phyloP scores from a whole-genome alignment of 1,284 basidiomycete species.

The Tetrapyrgos nigripes region DNA sequence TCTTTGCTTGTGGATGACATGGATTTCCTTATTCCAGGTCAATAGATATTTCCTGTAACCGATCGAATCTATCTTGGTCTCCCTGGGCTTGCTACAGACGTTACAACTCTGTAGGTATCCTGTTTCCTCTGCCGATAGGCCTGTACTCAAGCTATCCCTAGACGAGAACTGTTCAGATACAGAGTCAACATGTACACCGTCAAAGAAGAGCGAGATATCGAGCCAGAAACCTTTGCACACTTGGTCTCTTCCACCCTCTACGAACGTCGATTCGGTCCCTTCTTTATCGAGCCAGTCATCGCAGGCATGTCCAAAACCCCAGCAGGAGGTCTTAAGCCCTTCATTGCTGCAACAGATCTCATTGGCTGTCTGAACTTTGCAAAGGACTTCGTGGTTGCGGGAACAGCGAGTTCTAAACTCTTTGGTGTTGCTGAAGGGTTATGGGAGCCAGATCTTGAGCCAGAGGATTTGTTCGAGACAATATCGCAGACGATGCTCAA shows the following conservation, averaged over 20 bases:
- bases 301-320: constrained; percentile 88
- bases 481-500: constrained; percentile 97
- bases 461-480: constrained; percentile 98
- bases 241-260: constrained; percentile 98
- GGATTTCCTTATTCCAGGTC: constrained; percentile 37
- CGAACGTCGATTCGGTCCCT: constrained; percentile 95
- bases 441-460: constrained; percentile 97
- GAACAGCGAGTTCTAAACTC: constrained; percentile 92
- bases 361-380: constrained; percentile 97
- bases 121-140: constrained; percentile 5
- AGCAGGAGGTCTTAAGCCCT: constrained; percentile 81
- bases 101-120: constrained; percentile 81
- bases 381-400: constrained; percentile 97
- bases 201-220: constrained; percentile 98
- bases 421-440: constrained; percentile 98
- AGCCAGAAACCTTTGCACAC: constrained; percentile 96
- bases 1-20: neutral
- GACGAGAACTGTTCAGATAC: constrained; percentile 90
- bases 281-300: constrained; percentile 97
- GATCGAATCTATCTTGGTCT: constrained; percentile 94
- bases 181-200: constrained; percentile 99
- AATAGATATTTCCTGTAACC: constrained; percentile 91
- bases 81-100: constrained; percentile 93
- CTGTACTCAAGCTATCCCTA: constrained; percentile 36
- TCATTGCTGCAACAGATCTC: constrained; percentile 95